phyloP scores from a whole-genome alignment of 352 stramenopile species.

The Pythium monospermum region DNA sequence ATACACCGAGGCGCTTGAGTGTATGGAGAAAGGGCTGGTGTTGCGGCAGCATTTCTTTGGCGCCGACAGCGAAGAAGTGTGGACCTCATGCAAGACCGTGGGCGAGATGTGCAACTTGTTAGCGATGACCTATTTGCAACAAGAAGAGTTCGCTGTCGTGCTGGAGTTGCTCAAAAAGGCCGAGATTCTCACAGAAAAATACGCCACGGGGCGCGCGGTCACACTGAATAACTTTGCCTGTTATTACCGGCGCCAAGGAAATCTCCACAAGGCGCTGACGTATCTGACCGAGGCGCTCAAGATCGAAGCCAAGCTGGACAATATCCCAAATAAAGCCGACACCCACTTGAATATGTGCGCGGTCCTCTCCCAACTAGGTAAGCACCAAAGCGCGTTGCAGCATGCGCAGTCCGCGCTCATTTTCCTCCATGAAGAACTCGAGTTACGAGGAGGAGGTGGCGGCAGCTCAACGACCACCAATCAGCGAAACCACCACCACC shows the following conservation, averaged over 20 bases:
- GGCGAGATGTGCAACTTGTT: constrained; percentile 95
- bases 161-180: constrained; percentile 93
- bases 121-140: constrained; percentile 94
- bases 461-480: no score
- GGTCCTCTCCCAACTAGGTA: constrained; percentile 89
- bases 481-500: constrained; percentile 11
- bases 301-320: constrained; percentile 85
- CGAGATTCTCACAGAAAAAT: constrained; percentile 90
- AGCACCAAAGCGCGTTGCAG: constrained; percentile 87
- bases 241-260: constrained; percentile 89
- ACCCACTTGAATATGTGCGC: constrained; percentile 95
- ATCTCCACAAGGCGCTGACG: constrained; percentile 87
- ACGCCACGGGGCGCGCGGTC: constrained; percentile 76
- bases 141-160: constrained; percentile 90
- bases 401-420: constrained; percentile 92
- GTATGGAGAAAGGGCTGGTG: constrained; percentile 92
- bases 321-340: constrained; percentile 88
- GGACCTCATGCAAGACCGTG: constrained; percentile 87
- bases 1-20: constrained; percentile 91
- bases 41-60: constrained; percentile 93
- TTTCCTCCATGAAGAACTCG: constrained; percentile 91
- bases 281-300: constrained; percentile 92
- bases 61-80: constrained; percentile 87
- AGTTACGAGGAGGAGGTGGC: constrained; percentile 22
- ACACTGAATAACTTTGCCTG: constrained; percentile 95